Evolutionary conservation across 2,329 filamentous ascomycete species (phyloP).

Genomic region (Chrysosporium queenslandicum): DNA sequence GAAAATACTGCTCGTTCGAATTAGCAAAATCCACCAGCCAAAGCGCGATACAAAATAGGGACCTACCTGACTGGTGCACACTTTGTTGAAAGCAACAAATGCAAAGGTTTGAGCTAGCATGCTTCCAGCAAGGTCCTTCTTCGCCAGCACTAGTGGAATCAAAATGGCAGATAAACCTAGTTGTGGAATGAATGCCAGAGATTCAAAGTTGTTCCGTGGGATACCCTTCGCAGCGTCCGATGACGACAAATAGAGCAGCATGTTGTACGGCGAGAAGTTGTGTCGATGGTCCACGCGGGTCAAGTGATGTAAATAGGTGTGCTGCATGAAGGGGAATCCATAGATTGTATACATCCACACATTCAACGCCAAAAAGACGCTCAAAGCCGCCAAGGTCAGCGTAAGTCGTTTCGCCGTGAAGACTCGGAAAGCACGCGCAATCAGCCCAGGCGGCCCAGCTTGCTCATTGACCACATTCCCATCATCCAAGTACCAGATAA

Average conservation of each 20-base stretch:
- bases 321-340: conserved; percentile 67
- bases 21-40: not conserved
- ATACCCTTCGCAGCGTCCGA: conserved; percentile 41
- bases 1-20: conserved; percentile 63
- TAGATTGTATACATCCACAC: conserved; percentile 69
- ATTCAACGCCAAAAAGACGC: conserved; percentile 66
- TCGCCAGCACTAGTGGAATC: conserved; percentile 66
- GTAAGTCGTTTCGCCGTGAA: conserved; percentile 33
- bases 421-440: conserved; percentile 20
- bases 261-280: conserved; percentile 97
- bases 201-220: conserved; percentile 48
- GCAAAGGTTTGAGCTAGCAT: conserved; percentile 95
- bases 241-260: conserved; percentile 76
- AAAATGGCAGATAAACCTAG: conserved; percentile 66
- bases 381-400: conserved; percentile 50
- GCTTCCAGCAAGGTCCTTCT: conserved; percentile 66
- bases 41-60: conserved; percentile 6
- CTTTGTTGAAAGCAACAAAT: conserved; percentile 97
- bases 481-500: conserved; percentile 35
- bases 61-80: conserved; percentile 88
- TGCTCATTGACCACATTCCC: not conserved
- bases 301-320: conserved; percentile 89
- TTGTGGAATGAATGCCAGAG: conserved; percentile 81
- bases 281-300: conserved; percentile 91
- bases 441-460: not conserved